Evolutionary conservation across 1,284 basidiomycete species (phyloP).

Genomic region (Cutaneotrichosporon curvatum): DNA sequence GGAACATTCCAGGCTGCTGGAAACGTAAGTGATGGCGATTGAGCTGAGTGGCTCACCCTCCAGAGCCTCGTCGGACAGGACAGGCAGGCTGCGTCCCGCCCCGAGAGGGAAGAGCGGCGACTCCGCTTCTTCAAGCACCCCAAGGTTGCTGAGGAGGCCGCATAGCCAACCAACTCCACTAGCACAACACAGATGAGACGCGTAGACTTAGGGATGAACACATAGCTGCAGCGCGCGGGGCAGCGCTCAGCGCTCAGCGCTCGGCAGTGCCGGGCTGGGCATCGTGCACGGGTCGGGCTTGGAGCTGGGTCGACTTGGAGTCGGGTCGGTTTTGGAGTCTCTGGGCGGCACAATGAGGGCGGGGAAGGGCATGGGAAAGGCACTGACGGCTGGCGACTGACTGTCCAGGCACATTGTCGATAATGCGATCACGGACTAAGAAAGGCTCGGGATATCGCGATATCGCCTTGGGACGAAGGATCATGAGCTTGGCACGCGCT

Average conservation of each 20-base stretch:
- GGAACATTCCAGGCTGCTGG: slow-evolving; percentile 81
- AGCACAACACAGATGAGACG: slow-evolving; percentile 3
- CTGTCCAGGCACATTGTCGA: no score
- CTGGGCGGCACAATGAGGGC: no score
- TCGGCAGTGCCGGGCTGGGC: no score
- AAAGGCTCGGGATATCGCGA: no score
- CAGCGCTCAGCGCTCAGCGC: neutral
- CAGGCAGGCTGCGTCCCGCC: slow-evolving; percentile 36
- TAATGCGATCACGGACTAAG: no score
- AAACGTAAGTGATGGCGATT: slow-evolving; percentile 21
- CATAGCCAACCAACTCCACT: slow-evolving; percentile 3
- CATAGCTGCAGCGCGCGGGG: neutral
- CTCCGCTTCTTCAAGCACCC: slow-evolving; percentile 49
- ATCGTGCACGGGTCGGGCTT: no score
- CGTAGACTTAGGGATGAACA: slow-evolving; percentile 20
- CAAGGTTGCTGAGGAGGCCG: slow-evolving; percentile 27
- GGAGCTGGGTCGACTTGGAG: no score
- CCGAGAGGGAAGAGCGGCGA: slow-evolving; percentile 48
- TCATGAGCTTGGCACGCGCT: no score
- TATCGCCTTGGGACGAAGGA: no score
- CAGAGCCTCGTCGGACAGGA: slow-evolving; percentile 34
- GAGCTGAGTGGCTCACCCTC: slow-evolving; percentile 17
- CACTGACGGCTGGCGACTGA: no score
- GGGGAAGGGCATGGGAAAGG: no score
- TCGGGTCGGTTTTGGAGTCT: no score